phyloP scores from a whole-genome alignment of 768 basidiomycete genomes.

The Auriscalpium orientale region DNA sequence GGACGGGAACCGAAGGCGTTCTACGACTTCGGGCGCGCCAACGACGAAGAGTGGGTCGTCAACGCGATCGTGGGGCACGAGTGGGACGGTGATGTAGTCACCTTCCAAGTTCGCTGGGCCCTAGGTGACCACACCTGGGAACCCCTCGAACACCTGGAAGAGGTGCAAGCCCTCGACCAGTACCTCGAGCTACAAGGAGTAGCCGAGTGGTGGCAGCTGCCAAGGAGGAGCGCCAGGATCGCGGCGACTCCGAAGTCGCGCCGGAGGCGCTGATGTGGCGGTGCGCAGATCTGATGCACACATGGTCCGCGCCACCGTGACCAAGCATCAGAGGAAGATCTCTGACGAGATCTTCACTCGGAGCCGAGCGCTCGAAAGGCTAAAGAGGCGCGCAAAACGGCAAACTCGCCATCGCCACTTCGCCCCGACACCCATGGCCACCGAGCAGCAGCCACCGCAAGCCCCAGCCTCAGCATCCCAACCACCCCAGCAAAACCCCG shows the following conservation, averaged over 20 bases:
- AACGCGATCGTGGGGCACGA: background rate
- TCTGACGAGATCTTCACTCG: background rate
- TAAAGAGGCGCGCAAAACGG: background rate
- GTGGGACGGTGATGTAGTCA: background rate
- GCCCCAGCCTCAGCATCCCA: too few species aligned
- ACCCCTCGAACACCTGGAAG: background rate
- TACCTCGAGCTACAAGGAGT: background rate
- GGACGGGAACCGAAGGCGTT: background rate
- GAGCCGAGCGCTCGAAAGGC: background rate
- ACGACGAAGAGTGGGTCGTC: background rate
- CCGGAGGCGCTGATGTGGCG: background rate
- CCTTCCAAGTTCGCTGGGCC: background rate
- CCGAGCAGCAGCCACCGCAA: too few species aligned
- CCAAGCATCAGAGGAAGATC: background rate
- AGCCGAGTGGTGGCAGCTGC: background rate
- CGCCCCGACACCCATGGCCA: background rate
- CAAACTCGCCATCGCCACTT: background rate
- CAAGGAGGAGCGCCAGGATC: background rate
- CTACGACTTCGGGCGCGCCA: background rate
- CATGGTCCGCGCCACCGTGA: too few species aligned
- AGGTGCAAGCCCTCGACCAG: background rate
- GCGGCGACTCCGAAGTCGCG: background rate
- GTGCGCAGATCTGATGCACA: background rate
- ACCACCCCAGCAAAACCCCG: too few species aligned
- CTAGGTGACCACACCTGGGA: background rate